Conservation (phyloP, 1,284 basidiomycete species). For the Heterobasidion parviporum region DNA sequence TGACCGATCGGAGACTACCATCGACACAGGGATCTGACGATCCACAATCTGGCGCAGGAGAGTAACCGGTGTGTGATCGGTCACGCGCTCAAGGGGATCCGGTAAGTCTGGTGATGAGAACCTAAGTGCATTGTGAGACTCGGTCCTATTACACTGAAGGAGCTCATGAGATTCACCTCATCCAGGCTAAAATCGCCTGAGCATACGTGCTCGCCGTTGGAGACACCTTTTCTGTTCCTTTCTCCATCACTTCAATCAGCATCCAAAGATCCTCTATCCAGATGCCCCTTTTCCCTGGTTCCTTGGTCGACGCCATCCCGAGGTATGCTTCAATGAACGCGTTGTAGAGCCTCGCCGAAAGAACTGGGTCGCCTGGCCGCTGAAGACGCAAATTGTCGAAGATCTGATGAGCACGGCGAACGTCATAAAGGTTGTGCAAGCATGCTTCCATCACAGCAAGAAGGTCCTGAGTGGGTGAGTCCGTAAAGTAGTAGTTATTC, state of each 20-base stretch:
- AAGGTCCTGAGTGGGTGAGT: conserved; percentile 57
- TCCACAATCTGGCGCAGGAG: conserved; percentile 42
- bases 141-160: too few relatives aligned
- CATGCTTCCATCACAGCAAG: conserved; percentile 76
- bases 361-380: conserved; percentile 21
- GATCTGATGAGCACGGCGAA: conserved; percentile 59
- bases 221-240: conserved; percentile 33
- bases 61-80: conserved; percentile 21
- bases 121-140: conserved; percentile 16
- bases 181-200: conserved; percentile 50
- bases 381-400: conserved; percentile 51
- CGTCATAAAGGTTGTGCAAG: conserved; percentile 62
- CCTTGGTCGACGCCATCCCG: conserved; percentile 43
- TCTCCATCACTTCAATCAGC: conserved; percentile 50
- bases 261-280: conserved; percentile 57
- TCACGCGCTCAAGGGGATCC: conserved; percentile 13
- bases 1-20: conserved; percentile 50
- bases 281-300: conserved; percentile 27
- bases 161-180: conserved; percentile 31
- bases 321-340: conserved; percentile 57
- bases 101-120: conserved; percentile 29
- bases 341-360: conserved; percentile 39
- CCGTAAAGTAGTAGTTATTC: conserved; percentile 54
- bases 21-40: conserved; percentile 40
- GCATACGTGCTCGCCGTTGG: conserved; percentile 60